Conservation (phyloP, 495 filamentous ascomycete species). For the Glonium stellatum region DNA sequence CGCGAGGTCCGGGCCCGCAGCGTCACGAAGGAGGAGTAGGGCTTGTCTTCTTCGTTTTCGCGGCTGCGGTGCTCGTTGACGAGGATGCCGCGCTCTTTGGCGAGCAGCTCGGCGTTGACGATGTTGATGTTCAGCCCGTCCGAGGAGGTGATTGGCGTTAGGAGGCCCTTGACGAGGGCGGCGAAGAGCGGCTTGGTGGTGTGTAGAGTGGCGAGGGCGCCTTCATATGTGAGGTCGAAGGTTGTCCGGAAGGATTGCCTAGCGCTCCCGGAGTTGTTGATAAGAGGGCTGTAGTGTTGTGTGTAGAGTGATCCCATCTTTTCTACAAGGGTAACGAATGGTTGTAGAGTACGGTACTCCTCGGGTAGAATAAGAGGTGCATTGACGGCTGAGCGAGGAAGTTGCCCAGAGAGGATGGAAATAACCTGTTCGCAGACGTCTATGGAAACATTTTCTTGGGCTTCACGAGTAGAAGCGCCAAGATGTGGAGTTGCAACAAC, state of each 20-base stretch:
- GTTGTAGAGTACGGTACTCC: conserved; percentile 62
- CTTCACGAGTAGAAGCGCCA: conserved; percentile 67
- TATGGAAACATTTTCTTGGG: conserved; percentile 66
- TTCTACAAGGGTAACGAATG: conserved; percentile 61
- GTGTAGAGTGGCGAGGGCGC: conserved; percentile 52
- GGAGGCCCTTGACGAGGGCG: conserved; percentile 60
- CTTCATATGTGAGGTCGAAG: conserved; percentile 65
- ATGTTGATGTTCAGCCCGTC: conserved; percentile 64
- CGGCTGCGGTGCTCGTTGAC: conserved; percentile 58
- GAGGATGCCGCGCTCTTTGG: conserved; percentile 60
- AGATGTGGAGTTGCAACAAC: conserved; percentile 67
- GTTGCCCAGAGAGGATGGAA: conserved; percentile 54
- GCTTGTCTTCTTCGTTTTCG: conserved; percentile 41
- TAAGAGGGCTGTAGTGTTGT: conserved; percentile 52
- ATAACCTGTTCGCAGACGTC: conserved; percentile 71
- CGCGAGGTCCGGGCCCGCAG: conserved; percentile 42
- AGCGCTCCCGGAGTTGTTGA: conserved; percentile 13
- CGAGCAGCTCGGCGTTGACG: conserved; percentile 63
- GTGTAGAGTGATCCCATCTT: conserved; percentile 65
- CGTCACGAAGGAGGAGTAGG: conserved; percentile 57
- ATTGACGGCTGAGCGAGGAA: conserved; percentile 65
- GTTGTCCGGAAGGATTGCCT: conserved; percentile 41
- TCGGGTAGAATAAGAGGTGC: conserved; percentile 66
- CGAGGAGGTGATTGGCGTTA: conserved; percentile 49
- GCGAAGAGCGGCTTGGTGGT: conserved; percentile 66